Evolutionary conservation across 2,329 filamentous ascomycete genomes (phyloP).

Genomic region (Geoglossum cookeanum): DNA sequence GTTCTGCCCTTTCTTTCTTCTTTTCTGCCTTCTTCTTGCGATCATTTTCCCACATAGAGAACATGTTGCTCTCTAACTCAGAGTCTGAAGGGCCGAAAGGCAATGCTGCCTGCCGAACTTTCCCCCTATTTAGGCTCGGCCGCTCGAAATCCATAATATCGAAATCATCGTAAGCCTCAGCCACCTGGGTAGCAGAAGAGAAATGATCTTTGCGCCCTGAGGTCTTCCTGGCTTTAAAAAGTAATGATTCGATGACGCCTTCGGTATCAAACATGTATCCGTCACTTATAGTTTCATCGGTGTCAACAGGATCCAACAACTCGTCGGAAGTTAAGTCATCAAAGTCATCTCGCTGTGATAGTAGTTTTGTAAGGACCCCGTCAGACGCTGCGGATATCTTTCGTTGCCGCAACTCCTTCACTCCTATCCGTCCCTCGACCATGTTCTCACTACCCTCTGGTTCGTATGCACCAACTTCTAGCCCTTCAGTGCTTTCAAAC

Average conservation of each 20-base stretch:
- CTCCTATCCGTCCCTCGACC: conserved; percentile 21
- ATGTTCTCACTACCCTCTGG: conserved; percentile 20
- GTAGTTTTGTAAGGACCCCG: conserved; percentile 39
- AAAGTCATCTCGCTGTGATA: conserved; percentile 43
- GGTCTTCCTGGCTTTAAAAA: conserved; percentile 30
- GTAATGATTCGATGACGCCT: background rate
- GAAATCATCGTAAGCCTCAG: conserved; percentile 44
- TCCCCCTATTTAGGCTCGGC: conserved; percentile 46
- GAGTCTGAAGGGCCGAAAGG: conserved; percentile 42
- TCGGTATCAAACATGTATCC: conserved; percentile 13
- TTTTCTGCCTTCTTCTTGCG: conserved; percentile 49
- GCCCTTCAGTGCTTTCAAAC: conserved; percentile 11
- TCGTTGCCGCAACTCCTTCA: conserved; percentile 23
- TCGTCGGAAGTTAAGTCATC: conserved; percentile 38
- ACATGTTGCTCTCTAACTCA: conserved; percentile 42
- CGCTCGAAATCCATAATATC: conserved; percentile 73
- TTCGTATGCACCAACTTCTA: conserved; percentile 11
- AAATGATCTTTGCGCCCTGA: background rate
- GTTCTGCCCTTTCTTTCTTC: conserved; percentile 50
- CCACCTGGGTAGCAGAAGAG: conserved; percentile 25
- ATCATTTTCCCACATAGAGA: conserved; percentile 45
- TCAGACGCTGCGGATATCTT: conserved; percentile 30
- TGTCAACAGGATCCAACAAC: conserved; percentile 35
- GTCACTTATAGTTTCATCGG: conserved; percentile 21
- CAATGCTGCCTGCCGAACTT: conserved; percentile 36